A percentile compares a stretch with the other conserved stretches of the same genome.
These are phyloP conservation scores for Biscogniauxia sp. DNA, from an alignment of 2,329 filamentous ascomycete genomes.

Conservation along the genomic window DNA sequence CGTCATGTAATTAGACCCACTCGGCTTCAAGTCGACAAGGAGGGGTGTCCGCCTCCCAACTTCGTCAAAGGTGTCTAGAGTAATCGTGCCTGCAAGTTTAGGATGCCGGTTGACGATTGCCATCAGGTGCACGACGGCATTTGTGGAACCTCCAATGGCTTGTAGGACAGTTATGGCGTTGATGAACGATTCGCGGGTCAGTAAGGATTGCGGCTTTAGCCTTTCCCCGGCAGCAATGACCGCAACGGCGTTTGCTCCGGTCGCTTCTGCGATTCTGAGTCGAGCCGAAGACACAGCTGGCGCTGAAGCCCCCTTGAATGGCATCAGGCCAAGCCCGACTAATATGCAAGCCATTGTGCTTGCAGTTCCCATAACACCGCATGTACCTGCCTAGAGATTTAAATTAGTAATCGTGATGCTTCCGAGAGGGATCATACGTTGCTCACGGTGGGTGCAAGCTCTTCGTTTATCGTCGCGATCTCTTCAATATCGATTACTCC, in stretches of 20 bases:
- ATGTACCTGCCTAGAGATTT: conserved; percentile 62
- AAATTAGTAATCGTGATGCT: conserved; percentile 2
- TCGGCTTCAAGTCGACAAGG: conserved; percentile 82
- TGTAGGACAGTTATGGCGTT: conserved; percentile 87
- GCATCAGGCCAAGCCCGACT: conserved; percentile 76
- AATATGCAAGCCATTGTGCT: conserved; percentile 87
- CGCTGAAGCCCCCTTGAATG: conserved; percentile 74
- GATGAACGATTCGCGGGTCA: conserved; percentile 74
- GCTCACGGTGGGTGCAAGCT: conserved; percentile 66
- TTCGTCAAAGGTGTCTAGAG: conserved; percentile 73
- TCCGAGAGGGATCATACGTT: neutral
- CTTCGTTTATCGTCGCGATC: conserved; percentile 67
- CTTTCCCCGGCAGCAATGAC: conserved; percentile 61
- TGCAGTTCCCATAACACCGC: conserved; percentile 88
- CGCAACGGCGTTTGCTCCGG: conserved; percentile 65
- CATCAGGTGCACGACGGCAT: conserved; percentile 81
- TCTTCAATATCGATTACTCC: conserved; percentile 69
- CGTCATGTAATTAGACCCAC: conserved; percentile 83
- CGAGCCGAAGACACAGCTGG: conserved; percentile 77
- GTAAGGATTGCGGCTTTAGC: conserved; percentile 66
- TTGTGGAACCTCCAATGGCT: conserved; percentile 81
- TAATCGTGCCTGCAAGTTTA: conserved; percentile 60
- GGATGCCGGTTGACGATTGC: conserved; percentile 77
- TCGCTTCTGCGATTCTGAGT: conserved; percentile 77
- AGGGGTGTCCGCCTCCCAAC: conserved; percentile 76